Evolutionary conservation across 1,284 basidiomycete genomes (phyloP).

Genomic region (Gomphus bonarii): DNA sequence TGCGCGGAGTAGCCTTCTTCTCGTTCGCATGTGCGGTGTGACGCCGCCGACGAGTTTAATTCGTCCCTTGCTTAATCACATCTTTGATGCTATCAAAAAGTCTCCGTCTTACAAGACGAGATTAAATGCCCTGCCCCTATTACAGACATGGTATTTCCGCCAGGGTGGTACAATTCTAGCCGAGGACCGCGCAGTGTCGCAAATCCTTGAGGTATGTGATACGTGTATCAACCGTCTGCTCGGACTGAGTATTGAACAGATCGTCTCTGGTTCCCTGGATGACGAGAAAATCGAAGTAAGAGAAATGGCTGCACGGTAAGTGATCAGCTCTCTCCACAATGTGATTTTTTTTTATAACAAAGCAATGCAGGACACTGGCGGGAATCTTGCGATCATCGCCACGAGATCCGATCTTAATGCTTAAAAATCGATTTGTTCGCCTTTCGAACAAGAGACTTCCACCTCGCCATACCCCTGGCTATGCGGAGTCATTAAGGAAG

Average conservation of each 20-base stretch:
- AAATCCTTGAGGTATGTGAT: constrained; percentile 50
- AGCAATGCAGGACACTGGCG: constrained; percentile 49
- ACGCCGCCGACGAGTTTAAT: constrained; percentile 50
- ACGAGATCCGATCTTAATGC: constrained; percentile 56
- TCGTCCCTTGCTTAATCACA: constrained; percentile 47
- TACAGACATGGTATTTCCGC: constrained; percentile 75
- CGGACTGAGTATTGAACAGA: constrained; percentile 26
- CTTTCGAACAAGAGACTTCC: constrained; percentile 53
- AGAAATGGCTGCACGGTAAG: constrained; percentile 66
- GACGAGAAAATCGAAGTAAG: constrained; percentile 69
- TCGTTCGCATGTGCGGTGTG: constrained; percentile 68
- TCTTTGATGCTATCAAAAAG: constrained; percentile 55
- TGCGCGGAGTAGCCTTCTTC: constrained; percentile 42
- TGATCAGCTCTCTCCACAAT: neutral
- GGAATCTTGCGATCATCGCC: constrained; percentile 77
- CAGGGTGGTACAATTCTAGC: constrained; percentile 24
- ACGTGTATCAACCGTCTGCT: neutral
- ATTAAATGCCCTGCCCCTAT: constrained; percentile 61
- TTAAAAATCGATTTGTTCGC: constrained; percentile 64
- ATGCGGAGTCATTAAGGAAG: constrained; percentile 53
- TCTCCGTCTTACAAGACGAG: constrained; percentile 67
- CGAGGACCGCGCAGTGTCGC: constrained; percentile 45
- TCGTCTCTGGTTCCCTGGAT: constrained; percentile 59
- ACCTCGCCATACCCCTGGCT: constrained; percentile 42
- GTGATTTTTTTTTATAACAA: neutral